phyloP scores from a whole-genome alignment of 148 eudicot genomes.

The Spergularia bocconei region DNA sequence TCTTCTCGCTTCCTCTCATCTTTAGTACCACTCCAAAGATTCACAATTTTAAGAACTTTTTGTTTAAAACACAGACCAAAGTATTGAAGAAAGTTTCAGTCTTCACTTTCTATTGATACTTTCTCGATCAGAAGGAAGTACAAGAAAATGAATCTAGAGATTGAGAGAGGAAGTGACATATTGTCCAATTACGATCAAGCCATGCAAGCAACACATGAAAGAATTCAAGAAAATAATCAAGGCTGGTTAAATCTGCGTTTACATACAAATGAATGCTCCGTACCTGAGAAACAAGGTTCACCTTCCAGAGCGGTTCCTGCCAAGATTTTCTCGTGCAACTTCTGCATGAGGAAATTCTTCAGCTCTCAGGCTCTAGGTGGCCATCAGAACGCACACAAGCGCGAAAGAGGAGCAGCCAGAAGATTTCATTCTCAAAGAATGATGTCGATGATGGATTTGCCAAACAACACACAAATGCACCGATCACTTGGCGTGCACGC shows the following conservation, averaged over 20 bases:
- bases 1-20: conserved; percentile 1
- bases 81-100: background rate
- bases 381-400: conserved; percentile 85
- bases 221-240: conserved; percentile 13
- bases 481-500: conserved; percentile 61
- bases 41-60: too few relatives aligned
- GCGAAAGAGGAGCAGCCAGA: conserved; percentile 66
- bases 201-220: conserved; percentile 9
- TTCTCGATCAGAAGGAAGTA: background rate
- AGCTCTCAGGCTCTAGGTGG: conserved; percentile 89
- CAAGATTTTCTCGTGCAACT: conserved; percentile 66
- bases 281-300: conserved; percentile 22
- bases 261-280: conserved; percentile 17
- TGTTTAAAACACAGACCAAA: too few relatives aligned
- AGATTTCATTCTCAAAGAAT: conserved; percentile 50
- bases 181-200: conserved; percentile 32
- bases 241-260: conserved; percentile 58
- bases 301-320: conserved; percentile 37
- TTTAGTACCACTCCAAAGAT: background rate
- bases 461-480: conserved; percentile 30
- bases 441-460: conserved; percentile 46
- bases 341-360: conserved; percentile 72
- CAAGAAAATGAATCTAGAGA: conserved; percentile 28
- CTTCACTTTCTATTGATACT: background rate
- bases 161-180: conserved; percentile 18